Conservation (phyloP, 2,329 filamentous ascomycete species). For the Penicillium sumatraense region DNA sequence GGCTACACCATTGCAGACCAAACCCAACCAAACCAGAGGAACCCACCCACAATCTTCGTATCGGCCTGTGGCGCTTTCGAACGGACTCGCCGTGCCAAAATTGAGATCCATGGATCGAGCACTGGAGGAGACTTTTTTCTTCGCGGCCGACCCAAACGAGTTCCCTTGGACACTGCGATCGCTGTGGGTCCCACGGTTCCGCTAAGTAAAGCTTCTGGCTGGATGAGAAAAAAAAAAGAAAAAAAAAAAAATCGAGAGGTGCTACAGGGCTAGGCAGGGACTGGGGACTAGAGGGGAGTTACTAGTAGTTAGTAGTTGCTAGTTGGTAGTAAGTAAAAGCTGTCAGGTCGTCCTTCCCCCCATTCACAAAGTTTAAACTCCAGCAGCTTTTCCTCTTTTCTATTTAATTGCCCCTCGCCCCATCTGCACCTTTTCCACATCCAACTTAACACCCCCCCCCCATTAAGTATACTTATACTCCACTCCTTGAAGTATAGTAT, state of each 20-base stretch:
- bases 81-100: slow-evolving; percentile 18
- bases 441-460: no score
- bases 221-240: background rate
- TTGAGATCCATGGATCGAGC: slow-evolving; percentile 18
- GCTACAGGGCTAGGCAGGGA: no score
- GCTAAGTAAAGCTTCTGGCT: slow-evolving; percentile 12
- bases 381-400: slow-evolving; percentile 14
- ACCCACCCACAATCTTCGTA: slow-evolving; percentile 1
- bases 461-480: background rate
- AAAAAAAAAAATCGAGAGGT: no score
- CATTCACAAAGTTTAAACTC: background rate
- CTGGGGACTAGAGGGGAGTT: background rate
- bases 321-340: no score
- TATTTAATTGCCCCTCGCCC: slow-evolving; percentile 1
- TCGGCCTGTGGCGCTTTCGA: slow-evolving; percentile 19
- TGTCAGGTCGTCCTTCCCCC: background rate
- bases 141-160: slow-evolving; percentile 5
- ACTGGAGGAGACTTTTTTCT: slow-evolving; percentile 1
- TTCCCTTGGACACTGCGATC: slow-evolving; percentile 29
- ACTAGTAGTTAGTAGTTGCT: no score
- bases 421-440: background rate
- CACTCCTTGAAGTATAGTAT: background rate
- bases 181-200: slow-evolving; percentile 24
- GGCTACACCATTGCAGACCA: no score
- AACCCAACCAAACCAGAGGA: background rate